Conservation (phyloP, 345 rosid genomes). For the Gossypium ekmanianum region DNA sequence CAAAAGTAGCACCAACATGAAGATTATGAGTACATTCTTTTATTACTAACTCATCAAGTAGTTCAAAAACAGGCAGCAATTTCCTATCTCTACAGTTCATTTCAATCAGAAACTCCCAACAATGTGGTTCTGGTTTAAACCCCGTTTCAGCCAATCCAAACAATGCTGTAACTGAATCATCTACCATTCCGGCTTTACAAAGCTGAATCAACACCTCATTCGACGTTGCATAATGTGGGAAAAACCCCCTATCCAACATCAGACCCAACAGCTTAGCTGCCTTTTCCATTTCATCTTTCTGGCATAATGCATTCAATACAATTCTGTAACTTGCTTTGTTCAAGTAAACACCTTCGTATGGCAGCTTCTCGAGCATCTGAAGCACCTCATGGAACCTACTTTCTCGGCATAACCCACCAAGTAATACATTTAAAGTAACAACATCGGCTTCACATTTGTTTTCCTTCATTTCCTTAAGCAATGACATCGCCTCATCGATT, state of each 20-base stretch:
- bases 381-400: conserved; percentile 62
- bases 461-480: conserved; percentile 71
- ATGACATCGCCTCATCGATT: conserved; percentile 48
- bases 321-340: conserved; percentile 83
- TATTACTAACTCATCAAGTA: conserved; percentile 50
- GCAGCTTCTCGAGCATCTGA: conserved; percentile 49
- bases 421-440: conserved; percentile 66
- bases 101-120: conserved; percentile 57
- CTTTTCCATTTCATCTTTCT: conserved; percentile 55
- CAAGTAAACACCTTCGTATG: conserved; percentile 52
- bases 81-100: conserved; percentile 70
- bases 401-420: conserved; percentile 64
- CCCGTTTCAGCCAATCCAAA: conserved; percentile 49
- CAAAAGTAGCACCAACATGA: not conserved
- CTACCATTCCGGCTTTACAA: conserved; percentile 53
- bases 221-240: conserved; percentile 78
- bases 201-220: conserved; percentile 61
- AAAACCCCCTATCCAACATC: conserved; percentile 61
- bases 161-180: conserved; percentile 40
- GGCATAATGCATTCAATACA: conserved; percentile 60
- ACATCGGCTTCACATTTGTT: conserved; percentile 61
- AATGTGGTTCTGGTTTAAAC: conserved; percentile 54
- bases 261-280: conserved; percentile 46
- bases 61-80: conserved; percentile 47
- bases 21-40: not conserved